Conservation (phyloP, 208 protist genomes). For the Herpetomonas samuelpessoai region DNA sequence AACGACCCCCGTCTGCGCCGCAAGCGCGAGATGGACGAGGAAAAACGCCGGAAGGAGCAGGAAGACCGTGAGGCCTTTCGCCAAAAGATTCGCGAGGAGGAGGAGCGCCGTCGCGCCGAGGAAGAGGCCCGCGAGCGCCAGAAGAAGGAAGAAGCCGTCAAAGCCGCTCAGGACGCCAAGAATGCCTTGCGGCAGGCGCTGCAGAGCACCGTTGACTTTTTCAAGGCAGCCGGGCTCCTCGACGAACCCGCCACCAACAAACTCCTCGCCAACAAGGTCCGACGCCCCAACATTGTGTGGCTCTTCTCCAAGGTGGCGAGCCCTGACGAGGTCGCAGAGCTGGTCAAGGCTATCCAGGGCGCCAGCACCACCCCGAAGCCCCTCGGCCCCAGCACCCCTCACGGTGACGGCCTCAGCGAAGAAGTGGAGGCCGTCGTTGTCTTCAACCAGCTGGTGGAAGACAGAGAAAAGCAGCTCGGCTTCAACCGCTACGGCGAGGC, state of each 20-base stretch:
- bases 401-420: conserved; percentile 19
- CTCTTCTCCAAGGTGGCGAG: conserved; percentile 62
- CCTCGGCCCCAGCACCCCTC: conserved; percentile 5
- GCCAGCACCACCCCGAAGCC: conserved; percentile 17
- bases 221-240: conserved; percentile 43
- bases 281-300: conserved; percentile 64
- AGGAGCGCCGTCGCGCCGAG: conserved; percentile 46
- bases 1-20: conserved; percentile 92
- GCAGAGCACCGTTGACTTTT: conserved; percentile 38
- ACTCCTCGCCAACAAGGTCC: conserved; percentile 56
- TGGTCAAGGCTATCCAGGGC: conserved; percentile 29
- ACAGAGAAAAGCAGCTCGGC: conserved; percentile 62
- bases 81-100: conserved; percentile 53
- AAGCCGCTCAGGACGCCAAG: conserved; percentile 31
- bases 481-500: conserved; percentile 82
- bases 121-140: conserved; percentile 31
- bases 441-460: conserved; percentile 66
- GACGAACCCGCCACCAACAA: conserved; percentile 73
- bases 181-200: conserved; percentile 55
- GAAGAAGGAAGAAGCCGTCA: conserved; percentile 26
- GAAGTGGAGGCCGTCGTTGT: conserved; percentile 58
- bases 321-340: conserved; percentile 33
- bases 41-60: conserved; percentile 49
- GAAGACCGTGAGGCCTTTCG: conserved; percentile 77
- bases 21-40: conserved; percentile 74